These are phyloP conservation scores for Pyrenochaeta sp. DNA, from an alignment of 2,329 filamentous ascomycete species.

Conservation along the genomic window DNA sequence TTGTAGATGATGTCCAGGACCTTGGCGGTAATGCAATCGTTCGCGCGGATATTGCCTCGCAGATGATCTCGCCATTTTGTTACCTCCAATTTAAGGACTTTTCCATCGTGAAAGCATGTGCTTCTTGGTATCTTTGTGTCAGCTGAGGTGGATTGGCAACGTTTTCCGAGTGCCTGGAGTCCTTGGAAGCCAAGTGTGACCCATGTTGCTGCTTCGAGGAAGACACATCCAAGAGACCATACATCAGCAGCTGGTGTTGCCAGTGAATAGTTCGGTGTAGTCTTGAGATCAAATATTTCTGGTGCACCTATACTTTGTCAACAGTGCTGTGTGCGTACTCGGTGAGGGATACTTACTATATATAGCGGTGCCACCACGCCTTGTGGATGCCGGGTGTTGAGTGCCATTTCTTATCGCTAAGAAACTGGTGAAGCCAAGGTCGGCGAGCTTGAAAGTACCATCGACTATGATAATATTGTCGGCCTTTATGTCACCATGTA, in stretches of 20 bases:
- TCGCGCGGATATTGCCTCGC: neutral
- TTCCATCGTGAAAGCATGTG: neutral
- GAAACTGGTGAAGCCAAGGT: slow-evolving; percentile 44
- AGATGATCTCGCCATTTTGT: neutral
- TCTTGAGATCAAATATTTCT: no score
- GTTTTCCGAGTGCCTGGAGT: neutral
- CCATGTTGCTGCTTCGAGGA: neutral
- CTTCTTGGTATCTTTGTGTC: neutral
- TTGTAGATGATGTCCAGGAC: neutral
- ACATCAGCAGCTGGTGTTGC: neutral
- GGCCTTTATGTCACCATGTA: slow-evolving; percentile 55
- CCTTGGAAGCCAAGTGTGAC: neutral
- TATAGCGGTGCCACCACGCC: slow-evolving; percentile 20
- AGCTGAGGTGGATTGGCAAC: neutral
- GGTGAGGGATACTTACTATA: neutral
- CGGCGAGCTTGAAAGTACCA: slow-evolving; percentile 49
- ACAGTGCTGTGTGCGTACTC: no score
- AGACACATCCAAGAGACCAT: neutral
- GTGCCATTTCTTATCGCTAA: no score
- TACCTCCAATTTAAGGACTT: no score
- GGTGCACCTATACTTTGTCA: neutral
- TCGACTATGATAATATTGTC: slow-evolving; percentile 52
- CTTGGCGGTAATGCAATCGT: neutral
- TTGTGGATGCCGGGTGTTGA: no score
- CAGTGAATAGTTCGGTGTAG: no score